Evolutionary conservation across 129 eudicot species (phyloP), one percentile per base, ranked within the genome.

Genomic region (Artemisia annua): DNA sequence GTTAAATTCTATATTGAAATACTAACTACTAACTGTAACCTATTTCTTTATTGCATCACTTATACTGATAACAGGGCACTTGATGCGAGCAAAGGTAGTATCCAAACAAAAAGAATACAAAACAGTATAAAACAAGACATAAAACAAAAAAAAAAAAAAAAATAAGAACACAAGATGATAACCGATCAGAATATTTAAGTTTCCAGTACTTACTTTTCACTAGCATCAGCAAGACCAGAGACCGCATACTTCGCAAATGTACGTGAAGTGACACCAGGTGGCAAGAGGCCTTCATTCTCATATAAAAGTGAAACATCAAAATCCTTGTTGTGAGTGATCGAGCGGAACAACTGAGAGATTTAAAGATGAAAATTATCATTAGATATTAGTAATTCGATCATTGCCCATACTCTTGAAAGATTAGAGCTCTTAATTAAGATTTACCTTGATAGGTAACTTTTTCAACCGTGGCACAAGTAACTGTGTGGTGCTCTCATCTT

Each of bases 361-460:
- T 15, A 66, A 70, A 66, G 9, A 51, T 35, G 15, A 73, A 19
- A 18, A 49, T 9, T 69, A 4, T 56, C 73, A 71, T 75, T 48
- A 78, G 11, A 32, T 19, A 48, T 59, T 9, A 54, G 63, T 69
- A 26, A 15, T 35, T 64, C 9, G 19, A 13, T 22, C 3, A 6
- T 11, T 59, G 19, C 12, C 35, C 17, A 30, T 28, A 52, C 5
- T 43, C 7, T 15, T 43, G 43, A 71, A 64, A 63, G 19, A 17
- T 14, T 32, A 64, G 50, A 58, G 44, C 28, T 67, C 54, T 11
- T 48, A 55, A 71, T 58, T 9, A 48, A 32, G 46, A 75, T 73
- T 76, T 75, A 95, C 99, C 99, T 95, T 95, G 56, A 88, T 91
- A 15, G 96, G 97, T 44, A 91, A 70, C 77, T 91, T 95, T 70